Base-by-base conservation (phyloP, 192 early-diverging fungal species). In the Umbelopsis vinacea region DNA sequence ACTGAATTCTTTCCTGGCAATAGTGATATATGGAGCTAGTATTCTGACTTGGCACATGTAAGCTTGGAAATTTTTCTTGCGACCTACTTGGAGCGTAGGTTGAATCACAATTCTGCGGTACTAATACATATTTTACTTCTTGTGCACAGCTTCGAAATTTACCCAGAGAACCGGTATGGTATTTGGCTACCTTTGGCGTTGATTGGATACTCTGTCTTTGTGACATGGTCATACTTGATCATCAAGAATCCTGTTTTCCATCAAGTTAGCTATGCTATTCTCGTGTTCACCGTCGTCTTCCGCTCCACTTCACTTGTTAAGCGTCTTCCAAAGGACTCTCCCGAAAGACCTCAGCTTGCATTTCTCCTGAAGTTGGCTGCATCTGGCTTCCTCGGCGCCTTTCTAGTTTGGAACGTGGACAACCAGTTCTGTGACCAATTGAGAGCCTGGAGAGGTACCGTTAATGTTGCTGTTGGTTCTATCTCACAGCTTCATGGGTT, bases 401-500 rank as follows among this genome's bases (percentile, higher is more conserved):
- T 93, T 73, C 54, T 83, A 2, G 78, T 94, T 52, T 95, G 94
- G 94, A 91, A 92, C 71, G 75, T 92, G 11, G 94, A 95, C 79
- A 94, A 94, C 75, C 75, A 82, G n/a, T 85, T 82, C 43, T 95
- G 94, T 72, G 68, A 73, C 47, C 46, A 78, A 14, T 77, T 95
- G 52, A 84, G 89, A 33, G 71, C 67, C 12, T 46, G 80, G 45
- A 73, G 91, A 23, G 71, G 53, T 17, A 70, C 68, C 50, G 70
- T 93, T 33, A 86, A 85, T 0, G 79, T 78, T 22, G 76, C 81
- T 21, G 46, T 90, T 35, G 77, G 82, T 22, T 76, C 86, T 68
- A 72, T 91, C 8, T 82, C 85, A 50, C 83, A 89, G 79, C 82
- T 89, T 33, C 89, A 91, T 74, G 88, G 86, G 8, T 87, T 86